A percentile compares a stretch with the other conserved stretches of the same genome.
Conservation (phyloP, 495 filamentous ascomycete species). For the Trichoderma asperelloides region DNA sequence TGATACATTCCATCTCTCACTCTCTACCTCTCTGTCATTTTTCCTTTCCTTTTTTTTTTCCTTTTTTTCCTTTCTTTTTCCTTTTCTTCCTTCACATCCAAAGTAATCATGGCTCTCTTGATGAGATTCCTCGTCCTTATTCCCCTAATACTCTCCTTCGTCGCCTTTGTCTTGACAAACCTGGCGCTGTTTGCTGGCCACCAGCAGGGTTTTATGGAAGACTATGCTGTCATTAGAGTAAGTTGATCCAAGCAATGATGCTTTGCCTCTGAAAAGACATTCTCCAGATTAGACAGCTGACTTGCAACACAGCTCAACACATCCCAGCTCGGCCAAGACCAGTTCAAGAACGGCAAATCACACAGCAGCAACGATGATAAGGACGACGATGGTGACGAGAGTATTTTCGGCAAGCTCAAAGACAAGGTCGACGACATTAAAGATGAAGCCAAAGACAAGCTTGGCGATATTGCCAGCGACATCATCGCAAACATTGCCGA, state of each 20-base stretch:
- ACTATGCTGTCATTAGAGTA: constrained; percentile 60
- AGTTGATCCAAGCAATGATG: constrained; percentile 18
- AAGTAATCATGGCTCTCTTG: neutral
- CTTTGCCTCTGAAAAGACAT: too few species aligned
- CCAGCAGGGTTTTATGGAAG: constrained; percentile 48
- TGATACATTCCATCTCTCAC: neutral
- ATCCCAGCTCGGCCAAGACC: constrained; percentile 47
- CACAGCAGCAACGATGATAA: constrained; percentile 8
- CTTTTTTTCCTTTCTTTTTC: neutral
- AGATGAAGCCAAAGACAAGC: constrained; percentile 22
- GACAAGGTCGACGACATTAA: constrained; percentile 27
- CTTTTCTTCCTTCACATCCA: neutral
- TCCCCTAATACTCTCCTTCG: constrained; percentile 39
- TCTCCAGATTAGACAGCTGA: neutral
- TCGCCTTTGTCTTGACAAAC: constrained; percentile 57
- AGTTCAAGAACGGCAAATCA: constrained; percentile 23
- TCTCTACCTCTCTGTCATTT: neutral
- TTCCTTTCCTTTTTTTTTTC: too few species aligned
- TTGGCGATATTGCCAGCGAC: constrained; percentile 29
- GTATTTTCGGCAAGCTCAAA: constrained; percentile 18
- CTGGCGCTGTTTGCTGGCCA: constrained; percentile 65
- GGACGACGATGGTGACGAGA: constrained; percentile 11
- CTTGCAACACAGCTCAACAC: constrained; percentile 47
- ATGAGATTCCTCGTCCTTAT: constrained; percentile 15
- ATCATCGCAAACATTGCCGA: constrained; percentile 36